A percentile compares a stretch with the other conserved stretches of the same genome.
phyloP scores from a whole-genome alignment of 768 basidiomycete species.

The Pilatotrama ljubarskyi region DNA sequence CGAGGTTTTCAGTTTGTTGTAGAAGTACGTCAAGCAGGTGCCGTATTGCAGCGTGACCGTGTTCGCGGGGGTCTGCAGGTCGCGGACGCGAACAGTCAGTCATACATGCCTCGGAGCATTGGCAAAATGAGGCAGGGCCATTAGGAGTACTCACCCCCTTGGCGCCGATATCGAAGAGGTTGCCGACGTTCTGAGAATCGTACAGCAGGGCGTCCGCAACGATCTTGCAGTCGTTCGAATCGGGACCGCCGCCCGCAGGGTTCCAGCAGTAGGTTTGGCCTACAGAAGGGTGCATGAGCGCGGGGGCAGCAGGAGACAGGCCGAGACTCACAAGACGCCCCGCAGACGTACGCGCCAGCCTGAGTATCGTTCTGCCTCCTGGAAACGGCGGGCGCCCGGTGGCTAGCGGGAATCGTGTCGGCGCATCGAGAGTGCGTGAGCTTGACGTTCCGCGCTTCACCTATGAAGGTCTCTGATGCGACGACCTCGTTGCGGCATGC shows the following conservation, averaged over 20 bases:
- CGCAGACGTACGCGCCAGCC: constrained; percentile 37
- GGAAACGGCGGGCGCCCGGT: constrained; percentile 17
- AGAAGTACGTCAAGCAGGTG: constrained; percentile 48
- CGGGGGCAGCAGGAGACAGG: neutral
- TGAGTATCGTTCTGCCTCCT: constrained; percentile 26
- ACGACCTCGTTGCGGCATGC: constrained; percentile 7
- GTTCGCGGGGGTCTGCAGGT: constrained; percentile 33
- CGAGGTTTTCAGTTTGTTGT: constrained; percentile 42
- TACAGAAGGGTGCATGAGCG: neutral
- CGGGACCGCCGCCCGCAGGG: constrained; percentile 47
- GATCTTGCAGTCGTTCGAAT: constrained; percentile 48
- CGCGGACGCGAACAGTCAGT: neutral
- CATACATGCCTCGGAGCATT: too few species aligned
- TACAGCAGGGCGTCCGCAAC: constrained; percentile 51
- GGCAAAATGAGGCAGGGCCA: neutral
- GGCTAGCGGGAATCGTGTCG: neutral
- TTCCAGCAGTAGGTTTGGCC: constrained; percentile 44
- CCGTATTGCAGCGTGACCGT: constrained; percentile 42
- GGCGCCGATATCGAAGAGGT: constrained; percentile 10
- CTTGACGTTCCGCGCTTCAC: constrained; percentile 44
- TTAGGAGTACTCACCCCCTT: neutral
- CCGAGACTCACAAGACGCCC: constrained; percentile 37
- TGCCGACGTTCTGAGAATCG: constrained; percentile 47
- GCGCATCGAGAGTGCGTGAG: constrained; percentile 37
- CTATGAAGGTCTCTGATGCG: constrained; percentile 36